A percentile compares a stretch with the other conserved stretches of the same genome.
These are phyloP conservation scores for Tetradesmus obliquus DNA, from an alignment of 139 green algal genomes.

Conservation along the genomic window DNA sequence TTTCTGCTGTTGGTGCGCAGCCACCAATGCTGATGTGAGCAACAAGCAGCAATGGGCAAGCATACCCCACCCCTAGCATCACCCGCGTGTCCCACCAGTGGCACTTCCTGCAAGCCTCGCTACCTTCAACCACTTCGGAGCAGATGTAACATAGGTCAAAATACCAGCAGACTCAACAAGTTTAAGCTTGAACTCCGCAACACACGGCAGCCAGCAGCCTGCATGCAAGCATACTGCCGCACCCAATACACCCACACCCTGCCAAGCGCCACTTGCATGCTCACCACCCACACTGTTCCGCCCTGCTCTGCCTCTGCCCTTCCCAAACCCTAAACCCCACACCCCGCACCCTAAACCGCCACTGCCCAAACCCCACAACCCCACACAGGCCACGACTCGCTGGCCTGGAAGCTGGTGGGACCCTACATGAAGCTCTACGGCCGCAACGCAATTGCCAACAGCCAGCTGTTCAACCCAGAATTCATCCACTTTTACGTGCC, in stretches of 20 bases:
- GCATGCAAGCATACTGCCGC: not conserved
- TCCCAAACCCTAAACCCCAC: not conserved
- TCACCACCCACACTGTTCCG: not conserved
- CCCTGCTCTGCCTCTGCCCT: not conserved
- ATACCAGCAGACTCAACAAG: too few species aligned
- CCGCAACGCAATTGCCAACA: constrained; percentile 37
- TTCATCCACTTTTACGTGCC: constrained; percentile 44
- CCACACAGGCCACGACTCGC: constrained; percentile 16
- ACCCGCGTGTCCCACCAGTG: too few species aligned
- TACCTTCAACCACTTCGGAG: not conserved
- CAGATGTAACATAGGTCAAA: too few species aligned
- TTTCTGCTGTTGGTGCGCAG: not conserved
- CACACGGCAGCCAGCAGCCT: not conserved
- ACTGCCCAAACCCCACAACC: not conserved
- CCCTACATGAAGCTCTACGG: constrained; percentile 45
- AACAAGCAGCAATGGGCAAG: not conserved
- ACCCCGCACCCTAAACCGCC: not conserved
- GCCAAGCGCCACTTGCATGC: not conserved
- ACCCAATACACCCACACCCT: too few species aligned
- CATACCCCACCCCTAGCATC: not conserved
- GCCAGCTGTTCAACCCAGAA: constrained; percentile 39
- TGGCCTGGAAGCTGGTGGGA: constrained; percentile 34
- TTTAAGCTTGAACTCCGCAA: not conserved
- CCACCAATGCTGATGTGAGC: not conserved
- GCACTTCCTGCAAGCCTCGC: not conserved